Base-by-base conservation (phyloP, 1,284 basidiomycete species). In the Puccinia brachypodii region DNA sequence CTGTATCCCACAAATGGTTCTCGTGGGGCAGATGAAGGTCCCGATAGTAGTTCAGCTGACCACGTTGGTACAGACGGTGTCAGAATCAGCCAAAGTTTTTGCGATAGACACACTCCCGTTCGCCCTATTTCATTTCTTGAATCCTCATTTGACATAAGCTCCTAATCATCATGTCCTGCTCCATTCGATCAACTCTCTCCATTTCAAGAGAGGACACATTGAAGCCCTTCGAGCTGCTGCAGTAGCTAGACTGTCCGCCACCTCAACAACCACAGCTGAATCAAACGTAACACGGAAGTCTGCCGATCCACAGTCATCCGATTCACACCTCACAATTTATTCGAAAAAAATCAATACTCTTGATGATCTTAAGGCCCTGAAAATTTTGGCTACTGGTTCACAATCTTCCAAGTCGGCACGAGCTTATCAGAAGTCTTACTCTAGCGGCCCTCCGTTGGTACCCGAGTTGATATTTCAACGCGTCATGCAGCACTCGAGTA, bases 41-140 rank as follows among this genome's bases (percentile, higher is more conserved):
- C 71, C 19, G 58, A 62, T 0, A 44, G 38, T 22, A 53, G 33
- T 31, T 58, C 60, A 47, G 69, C 56, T 47, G 71, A 53, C 66
- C 71, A 71, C 56, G 60, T 50, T 2, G 79, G 56, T 40, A 13
- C 19, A 7, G 79, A 73, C 38, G 71, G 71, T 38, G 36, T 64
- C 44, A 56, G 47, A 36, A 44, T 68, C 0, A 89, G 96, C 14
- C 90, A 91, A 7, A 92, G 91, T 72, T 96, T 89, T 85, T 98
- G 95, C 85, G 93, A 95, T 85, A 92, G 91, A 84, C 95, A 98
- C 87, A 89, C 96, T 64, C 92, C 94, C 13, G 94, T 95, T 87
- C 83, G 92, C 87, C 19, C 19, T 14, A 14, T 50, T 77, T 76
- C 60, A 38, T 47, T 38, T 66, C 40, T 47, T 47, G 19, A 19